Base-by-base conservation (phyloP, 192 early-diverging fungal species). In the Linnemannia hyalina region DNA sequence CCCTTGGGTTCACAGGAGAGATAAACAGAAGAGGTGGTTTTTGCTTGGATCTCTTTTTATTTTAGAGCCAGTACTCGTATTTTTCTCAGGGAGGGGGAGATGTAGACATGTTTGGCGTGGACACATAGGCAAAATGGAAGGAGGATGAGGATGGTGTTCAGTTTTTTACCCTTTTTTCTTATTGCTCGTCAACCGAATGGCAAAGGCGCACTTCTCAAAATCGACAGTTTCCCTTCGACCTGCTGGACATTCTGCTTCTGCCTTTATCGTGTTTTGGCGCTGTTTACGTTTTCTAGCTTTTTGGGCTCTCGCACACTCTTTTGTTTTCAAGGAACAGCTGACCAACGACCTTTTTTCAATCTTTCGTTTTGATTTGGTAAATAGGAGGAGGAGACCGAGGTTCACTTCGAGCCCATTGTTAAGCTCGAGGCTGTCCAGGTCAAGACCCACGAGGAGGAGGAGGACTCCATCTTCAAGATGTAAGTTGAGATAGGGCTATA, bases 401-500 rank as follows among this genome's bases (percentile, higher is more conserved):
- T 98, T 73, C 96, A 98, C 89, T 99, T 99, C 90, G 97, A 98
- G 87, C 98, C 98, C 47, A 91, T 99, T 77, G 89, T 99, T 93
- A 97, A 97, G 90, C 93, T 99, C 55, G 93, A 96, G 72, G 93
- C 98, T 86, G 93, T 99, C 70, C 93, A 96, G 76, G 94, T 98
- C 87, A 99, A 99, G 93, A 99, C 97, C 3, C 88, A 94, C 72
- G 98, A 99, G 91, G 98, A 99, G 89, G 97, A 99, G 76, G 98
- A 99, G 88, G 94, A 95, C 5, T 89, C 92, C 47, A 76, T 96
- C 69, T 99, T 99, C 92, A 99, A 99, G 91, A 94, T 95, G 94
- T 95, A 89, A 88, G 88, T 88, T 35, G 13, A 22, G 13, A 15
- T 11, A 70, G 69, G 69, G 49, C 18, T 52, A 52, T 52, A 52